Conservation (phyloP, 2,329 filamentous ascomycete genomes). For the Sclerotinia subarctica region DNA sequence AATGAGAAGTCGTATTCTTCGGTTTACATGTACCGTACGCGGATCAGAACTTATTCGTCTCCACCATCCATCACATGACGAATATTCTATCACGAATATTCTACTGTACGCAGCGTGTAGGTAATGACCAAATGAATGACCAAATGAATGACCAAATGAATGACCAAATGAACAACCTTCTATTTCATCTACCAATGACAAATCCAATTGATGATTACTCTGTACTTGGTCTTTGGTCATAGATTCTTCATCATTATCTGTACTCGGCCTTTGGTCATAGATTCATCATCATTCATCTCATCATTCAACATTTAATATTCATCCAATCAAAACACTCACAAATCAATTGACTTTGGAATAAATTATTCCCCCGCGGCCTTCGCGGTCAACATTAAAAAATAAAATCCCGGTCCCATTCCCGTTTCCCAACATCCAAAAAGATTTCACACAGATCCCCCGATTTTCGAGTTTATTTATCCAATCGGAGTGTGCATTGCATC, state of each 20-base stretch:
- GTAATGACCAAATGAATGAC: too few species aligned
- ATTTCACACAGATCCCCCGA: background rate
- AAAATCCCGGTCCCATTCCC: slow-evolving; percentile 4
- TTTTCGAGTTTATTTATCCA: background rate
- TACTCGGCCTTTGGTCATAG: background rate
- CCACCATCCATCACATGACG: background rate
- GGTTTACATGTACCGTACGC: too few species aligned
- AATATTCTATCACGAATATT: too few species aligned
- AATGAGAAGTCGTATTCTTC: background rate
- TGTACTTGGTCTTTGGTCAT: background rate
- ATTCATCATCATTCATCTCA: background rate
- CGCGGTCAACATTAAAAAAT: slow-evolving; percentile 20
- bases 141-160: too few species aligned
- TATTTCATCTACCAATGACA: background rate
- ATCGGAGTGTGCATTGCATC: background rate
- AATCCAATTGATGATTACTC: background rate
- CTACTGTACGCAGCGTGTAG: too few species aligned
- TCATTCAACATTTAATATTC: background rate
- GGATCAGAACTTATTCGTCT: background rate
- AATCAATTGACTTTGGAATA: background rate
- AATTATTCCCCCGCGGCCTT: slow-evolving; percentile 17
- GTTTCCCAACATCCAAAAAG: background rate
- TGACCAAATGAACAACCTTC: background rate
- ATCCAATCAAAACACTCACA: too few species aligned
- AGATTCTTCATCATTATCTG: background rate